Evolutionary conservation across 345 rosid genomes (phyloP).

Genomic region (Jatropha curcas): DNA sequence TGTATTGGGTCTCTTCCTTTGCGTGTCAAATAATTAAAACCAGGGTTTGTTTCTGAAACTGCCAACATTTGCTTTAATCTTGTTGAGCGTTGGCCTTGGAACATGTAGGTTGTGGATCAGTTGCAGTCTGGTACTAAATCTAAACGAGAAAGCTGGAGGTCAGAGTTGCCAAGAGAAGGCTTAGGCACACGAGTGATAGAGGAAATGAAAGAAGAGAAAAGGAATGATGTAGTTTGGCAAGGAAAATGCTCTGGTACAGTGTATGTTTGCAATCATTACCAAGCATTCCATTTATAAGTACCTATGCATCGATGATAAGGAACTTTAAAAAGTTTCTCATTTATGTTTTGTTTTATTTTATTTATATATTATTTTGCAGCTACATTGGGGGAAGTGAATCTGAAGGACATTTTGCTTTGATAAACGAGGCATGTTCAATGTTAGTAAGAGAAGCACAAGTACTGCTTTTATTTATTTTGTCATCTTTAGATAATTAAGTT

Average conservation of each 20-base stretch:
- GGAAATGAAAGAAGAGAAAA: slow-evolving; percentile 71
- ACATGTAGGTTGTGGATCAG: slow-evolving; percentile 79
- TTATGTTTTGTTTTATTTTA: background rate
- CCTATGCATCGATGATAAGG: background rate
- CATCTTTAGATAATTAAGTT: background rate
- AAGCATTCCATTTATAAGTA: background rate
- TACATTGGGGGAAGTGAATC: slow-evolving; percentile 87
- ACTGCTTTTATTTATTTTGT: background rate
- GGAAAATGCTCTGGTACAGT: slow-evolving; percentile 99
- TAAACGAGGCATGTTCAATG: slow-evolving; percentile 97
- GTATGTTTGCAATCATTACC: slow-evolving; percentile 58
- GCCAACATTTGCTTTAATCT: slow-evolving; percentile 2
- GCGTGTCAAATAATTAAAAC: background rate
- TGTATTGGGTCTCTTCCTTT: background rate
- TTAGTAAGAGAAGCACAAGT: slow-evolving; percentile 45
- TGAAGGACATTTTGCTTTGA: slow-evolving; percentile 89
- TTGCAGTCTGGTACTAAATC: slow-evolving; percentile 79
- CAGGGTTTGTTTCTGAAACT: background rate
- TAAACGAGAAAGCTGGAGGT: slow-evolving; percentile 58
- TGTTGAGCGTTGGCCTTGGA: slow-evolving; percentile 16
- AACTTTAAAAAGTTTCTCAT: slow-evolving; percentile 9
- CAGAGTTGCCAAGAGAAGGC: slow-evolving; percentile 65
- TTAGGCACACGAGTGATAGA: slow-evolving; percentile 60
- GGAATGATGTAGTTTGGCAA: slow-evolving; percentile 77
- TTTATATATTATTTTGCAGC: slow-evolving; percentile 39